These are phyloP conservation scores for Ceratobasidium theobromae DNA, from an alignment of 1,284 basidiomycete species.

Conservation along the genomic window DNA sequence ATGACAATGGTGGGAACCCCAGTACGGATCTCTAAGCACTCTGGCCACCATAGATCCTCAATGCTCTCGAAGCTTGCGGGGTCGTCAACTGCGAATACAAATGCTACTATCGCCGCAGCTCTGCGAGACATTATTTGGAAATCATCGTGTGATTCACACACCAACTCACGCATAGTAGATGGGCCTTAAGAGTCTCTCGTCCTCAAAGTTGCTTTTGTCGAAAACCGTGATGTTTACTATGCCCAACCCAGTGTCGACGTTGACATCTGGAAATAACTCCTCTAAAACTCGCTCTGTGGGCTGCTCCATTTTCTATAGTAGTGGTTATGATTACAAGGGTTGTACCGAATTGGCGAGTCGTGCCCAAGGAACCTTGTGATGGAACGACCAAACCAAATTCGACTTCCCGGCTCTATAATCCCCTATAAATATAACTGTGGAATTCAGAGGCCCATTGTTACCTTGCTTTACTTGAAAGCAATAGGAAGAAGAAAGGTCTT, in stretches of 20 bases:
- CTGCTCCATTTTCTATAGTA: too few species aligned
- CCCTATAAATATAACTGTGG: conserved; percentile 3
- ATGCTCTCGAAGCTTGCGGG: background rate
- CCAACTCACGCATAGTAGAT: too few species aligned
- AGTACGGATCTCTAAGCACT: background rate
- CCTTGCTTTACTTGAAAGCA: background rate
- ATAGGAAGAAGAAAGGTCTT: background rate
- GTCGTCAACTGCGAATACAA: conserved; percentile 6
- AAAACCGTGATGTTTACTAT: too few species aligned
- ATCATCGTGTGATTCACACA: too few species aligned
- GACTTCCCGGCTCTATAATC: conserved; percentile 1
- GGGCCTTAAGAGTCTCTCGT: too few species aligned
- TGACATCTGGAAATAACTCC: too few species aligned
- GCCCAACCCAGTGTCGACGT: too few species aligned
- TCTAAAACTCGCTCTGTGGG: too few species aligned
- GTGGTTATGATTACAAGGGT: too few species aligned
- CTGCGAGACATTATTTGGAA: too few species aligned
- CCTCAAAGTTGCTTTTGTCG: too few species aligned
- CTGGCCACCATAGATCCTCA: background rate
- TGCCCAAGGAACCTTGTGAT: background rate
- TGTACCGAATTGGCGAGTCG: background rate
- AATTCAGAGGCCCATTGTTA: background rate
- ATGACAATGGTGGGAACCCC: background rate
- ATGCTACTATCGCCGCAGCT: background rate
- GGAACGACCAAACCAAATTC: background rate